These are phyloP conservation scores for Termitomyces sp. DNA, from an alignment of 1,284 basidiomycete species.

Conservation along the genomic window DNA sequence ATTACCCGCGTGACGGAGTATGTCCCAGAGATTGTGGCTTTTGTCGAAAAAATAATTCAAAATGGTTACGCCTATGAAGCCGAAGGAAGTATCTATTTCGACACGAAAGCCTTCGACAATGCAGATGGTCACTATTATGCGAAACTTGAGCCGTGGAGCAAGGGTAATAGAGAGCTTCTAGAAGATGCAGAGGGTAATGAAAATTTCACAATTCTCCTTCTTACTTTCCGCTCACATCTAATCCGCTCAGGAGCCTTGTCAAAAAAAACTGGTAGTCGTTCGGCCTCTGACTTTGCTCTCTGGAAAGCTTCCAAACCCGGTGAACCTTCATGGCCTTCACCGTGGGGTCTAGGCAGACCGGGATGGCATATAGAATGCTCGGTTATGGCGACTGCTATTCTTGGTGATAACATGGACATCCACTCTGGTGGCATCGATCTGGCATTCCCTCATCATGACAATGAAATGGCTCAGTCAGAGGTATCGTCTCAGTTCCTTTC, in stretches of 20 bases:
- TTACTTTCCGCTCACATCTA: neutral
- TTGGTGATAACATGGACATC: constrained; percentile 94
- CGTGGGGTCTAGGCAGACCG: constrained; percentile 95
- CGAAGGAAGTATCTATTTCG: constrained; percentile 93
- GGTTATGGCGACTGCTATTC: constrained; percentile 93
- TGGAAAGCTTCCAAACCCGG: constrained; percentile 98
- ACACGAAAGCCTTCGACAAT: constrained; percentile 84
- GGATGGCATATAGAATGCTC: constrained; percentile 99
- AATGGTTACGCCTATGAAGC: constrained; percentile 91
- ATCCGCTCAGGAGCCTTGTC: constrained; percentile 48
- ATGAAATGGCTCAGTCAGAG: constrained; percentile 97
- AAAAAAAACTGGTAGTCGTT: constrained; percentile 54
- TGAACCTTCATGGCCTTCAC: constrained; percentile 96
- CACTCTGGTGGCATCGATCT: constrained; percentile 97
- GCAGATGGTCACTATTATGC: constrained; percentile 74
- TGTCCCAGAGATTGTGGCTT: constrained; percentile 90
- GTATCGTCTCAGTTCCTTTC: constrained; percentile 36
- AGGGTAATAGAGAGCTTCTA: constrained; percentile 85
- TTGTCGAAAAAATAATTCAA: constrained; percentile 81
- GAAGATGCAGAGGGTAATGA: constrained; percentile 87
- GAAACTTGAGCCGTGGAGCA: constrained; percentile 95
- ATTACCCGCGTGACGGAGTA: constrained; percentile 97
- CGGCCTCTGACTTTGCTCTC: constrained; percentile 87
- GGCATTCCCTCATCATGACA: constrained; percentile 99
- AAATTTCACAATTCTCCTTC: neutral